Percentiles rank a stretch among this genome's conserved stretches.
Evolutionary conservation across 352 stramenopile species (phyloP).

Genomic region (Phytophthora podocarpi): DNA sequence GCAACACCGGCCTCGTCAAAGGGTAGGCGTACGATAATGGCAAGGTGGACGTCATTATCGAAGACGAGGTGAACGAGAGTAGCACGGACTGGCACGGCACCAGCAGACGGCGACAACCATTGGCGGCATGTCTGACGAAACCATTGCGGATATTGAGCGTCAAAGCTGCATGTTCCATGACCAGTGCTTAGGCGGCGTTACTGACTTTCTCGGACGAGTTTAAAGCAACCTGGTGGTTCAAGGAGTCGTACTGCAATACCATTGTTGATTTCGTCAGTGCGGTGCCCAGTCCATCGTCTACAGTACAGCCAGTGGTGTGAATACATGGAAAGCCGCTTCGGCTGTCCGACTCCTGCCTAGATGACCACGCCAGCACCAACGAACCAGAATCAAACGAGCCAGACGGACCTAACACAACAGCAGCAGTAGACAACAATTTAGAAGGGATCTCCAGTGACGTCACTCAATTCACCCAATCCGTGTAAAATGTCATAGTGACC

Average conservation of each 20-base stretch:
- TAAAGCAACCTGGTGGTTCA: conserved; percentile 40
- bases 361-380: not conserved
- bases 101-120: conserved; percentile 34
- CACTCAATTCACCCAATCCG: conserved; percentile 4
- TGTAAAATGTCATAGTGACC: no score
- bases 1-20: not conserved
- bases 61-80: conserved; percentile 29
- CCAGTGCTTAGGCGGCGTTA: conserved; percentile 41
- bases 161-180: conserved; percentile 53
- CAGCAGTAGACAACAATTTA: no score
- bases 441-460: no score
- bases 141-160: conserved; percentile 47
- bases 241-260: conserved; percentile 38
- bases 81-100: conserved; percentile 37
- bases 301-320: conserved; percentile 35
- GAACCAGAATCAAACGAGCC: not conserved
- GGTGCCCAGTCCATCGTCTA: conserved; percentile 33
- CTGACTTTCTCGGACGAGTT: conserved; percentile 46
- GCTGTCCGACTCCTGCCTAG: conserved; percentile 32
- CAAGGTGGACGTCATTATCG: conserved; percentile 35
- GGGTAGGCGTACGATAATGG: conserved; percentile 11
- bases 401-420: conserved; percentile 4
- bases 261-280: conserved; percentile 40
- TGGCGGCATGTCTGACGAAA: conserved; percentile 30
- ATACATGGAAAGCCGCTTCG: conserved; percentile 40